phyloP scores from a whole-genome alignment of 352 stramenopile species.

The Phytophthora pisi region DNA sequence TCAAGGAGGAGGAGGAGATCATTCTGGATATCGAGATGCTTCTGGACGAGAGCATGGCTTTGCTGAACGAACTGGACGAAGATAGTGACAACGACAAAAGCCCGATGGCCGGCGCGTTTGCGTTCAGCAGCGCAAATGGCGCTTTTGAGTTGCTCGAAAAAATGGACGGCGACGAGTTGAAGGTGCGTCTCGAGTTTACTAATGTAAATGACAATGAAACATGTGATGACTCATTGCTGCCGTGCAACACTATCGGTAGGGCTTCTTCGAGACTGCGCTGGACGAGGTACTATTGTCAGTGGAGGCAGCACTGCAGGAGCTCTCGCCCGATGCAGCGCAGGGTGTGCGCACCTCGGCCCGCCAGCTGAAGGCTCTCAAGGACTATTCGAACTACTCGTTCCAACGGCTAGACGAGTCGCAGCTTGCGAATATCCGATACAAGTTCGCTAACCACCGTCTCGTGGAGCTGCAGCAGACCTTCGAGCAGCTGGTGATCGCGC shows the following conservation, averaged over 20 bases:
- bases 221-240: not conserved
- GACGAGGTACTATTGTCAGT: slow-evolving; percentile 65
- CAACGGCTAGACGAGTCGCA: slow-evolving; percentile 49
- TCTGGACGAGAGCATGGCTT: slow-evolving; percentile 51
- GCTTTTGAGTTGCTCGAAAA: slow-evolving; percentile 69
- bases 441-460: slow-evolving; percentile 65
- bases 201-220: not conserved
- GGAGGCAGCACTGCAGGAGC: slow-evolving; percentile 57
- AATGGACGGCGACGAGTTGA: slow-evolving; percentile 76
- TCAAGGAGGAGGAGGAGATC: slow-evolving; percentile 31
- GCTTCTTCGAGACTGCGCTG: slow-evolving; percentile 74
- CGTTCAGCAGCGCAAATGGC: slow-evolving; percentile 60
- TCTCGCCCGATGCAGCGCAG: slow-evolving; percentile 58
- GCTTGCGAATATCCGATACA: slow-evolving; percentile 47
- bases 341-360: slow-evolving; percentile 47
- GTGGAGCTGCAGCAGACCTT: slow-evolving; percentile 74
- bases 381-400: slow-evolving; percentile 57
- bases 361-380: slow-evolving; percentile 58
- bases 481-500: slow-evolving; percentile 64
- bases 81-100: slow-evolving; percentile 40
- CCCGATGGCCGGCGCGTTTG: slow-evolving; percentile 56
- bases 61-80: slow-evolving; percentile 39
- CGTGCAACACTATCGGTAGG: slow-evolving; percentile 27
- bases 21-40: slow-evolving; percentile 59
- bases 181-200: slow-evolving; percentile 36